These are phyloP conservation scores for Neospora caninum DNA, from an alignment of 169 alveolate species.

Conservation along the genomic window DNA sequence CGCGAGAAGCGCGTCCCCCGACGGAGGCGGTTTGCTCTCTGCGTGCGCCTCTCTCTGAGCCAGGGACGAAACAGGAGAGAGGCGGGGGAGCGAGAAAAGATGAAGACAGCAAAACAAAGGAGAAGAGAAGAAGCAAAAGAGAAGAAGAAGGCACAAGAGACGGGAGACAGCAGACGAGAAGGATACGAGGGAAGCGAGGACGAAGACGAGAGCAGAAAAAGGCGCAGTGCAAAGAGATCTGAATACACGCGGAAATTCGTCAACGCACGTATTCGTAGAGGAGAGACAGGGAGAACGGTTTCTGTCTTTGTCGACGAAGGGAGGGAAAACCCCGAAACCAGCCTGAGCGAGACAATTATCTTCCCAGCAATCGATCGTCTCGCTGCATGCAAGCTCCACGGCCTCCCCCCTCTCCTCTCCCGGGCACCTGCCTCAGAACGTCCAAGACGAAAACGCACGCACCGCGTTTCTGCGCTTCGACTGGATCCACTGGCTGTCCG, in stretches of 20 bases:
- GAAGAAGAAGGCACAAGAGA: background rate
- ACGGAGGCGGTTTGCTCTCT: background rate
- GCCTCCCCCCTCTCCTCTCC: background rate
- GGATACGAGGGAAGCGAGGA: background rate
- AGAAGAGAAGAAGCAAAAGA: background rate
- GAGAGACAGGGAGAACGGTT: too few relatives aligned
- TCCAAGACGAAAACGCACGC: too few relatives aligned
- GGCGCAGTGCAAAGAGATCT: background rate
- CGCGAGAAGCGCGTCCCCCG: background rate
- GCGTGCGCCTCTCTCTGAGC: background rate
- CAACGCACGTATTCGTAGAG: too few relatives aligned
- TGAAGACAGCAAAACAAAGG: background rate
- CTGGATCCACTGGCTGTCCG: background rate
- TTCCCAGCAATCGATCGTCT: too few relatives aligned
- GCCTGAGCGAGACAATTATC: too few relatives aligned
- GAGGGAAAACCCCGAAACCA: too few relatives aligned
- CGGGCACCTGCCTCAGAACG: background rate
- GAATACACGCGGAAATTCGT: too few relatives aligned
- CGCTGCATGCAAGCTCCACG: too few relatives aligned
- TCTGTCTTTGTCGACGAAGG: too few relatives aligned
- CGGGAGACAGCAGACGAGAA: background rate
- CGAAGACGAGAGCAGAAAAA: background rate
- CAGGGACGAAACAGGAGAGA: background rate
- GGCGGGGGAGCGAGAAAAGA: conserved; percentile 7
- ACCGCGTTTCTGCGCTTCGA: too few relatives aligned